Conservation (phyloP, 345 rosid genomes). For the Acer negundo region DNA sequence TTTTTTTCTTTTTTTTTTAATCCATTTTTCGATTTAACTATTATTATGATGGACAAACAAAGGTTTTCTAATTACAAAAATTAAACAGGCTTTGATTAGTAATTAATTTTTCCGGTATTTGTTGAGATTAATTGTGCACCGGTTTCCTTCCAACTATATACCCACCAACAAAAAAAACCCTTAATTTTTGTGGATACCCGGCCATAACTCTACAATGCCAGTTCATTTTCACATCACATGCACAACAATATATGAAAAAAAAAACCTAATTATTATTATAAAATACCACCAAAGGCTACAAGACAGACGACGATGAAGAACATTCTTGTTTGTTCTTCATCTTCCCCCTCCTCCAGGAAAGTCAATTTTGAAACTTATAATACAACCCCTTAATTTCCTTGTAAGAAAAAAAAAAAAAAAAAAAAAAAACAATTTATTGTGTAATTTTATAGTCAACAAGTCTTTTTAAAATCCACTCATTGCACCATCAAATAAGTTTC, state of each 20-base stretch:
- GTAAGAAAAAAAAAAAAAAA: neutral
- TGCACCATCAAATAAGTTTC: slow-evolving; percentile 12
- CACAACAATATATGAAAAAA: neutral
- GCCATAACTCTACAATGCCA: neutral
- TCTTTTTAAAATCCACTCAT: neutral
- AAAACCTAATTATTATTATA: neutral
- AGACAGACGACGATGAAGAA: neutral
- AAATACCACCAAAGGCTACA: neutral
- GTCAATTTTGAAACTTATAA: slow-evolving; percentile 29
- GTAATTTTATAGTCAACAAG: too few relatives aligned
- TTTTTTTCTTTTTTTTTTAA: too few relatives aligned
- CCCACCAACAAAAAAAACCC: slow-evolving; percentile 1
- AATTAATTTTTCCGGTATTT: too few relatives aligned
- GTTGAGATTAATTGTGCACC: too few relatives aligned
- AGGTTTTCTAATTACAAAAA: too few relatives aligned
- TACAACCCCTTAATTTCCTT: too few relatives aligned
- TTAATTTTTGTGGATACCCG: slow-evolving; percentile 26
- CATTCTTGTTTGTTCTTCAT: neutral
- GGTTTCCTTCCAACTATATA: neutral
- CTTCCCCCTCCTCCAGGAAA: neutral
- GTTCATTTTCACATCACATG: slow-evolving; percentile 4
- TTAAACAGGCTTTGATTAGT: too few relatives aligned
- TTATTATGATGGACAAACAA: neutral
- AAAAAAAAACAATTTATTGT: neutral
- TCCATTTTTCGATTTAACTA: neutral